Base-by-base conservation (phyloP, 2,329 filamentous ascomycete genomes). In the Apiospora arundinis region DNA sequence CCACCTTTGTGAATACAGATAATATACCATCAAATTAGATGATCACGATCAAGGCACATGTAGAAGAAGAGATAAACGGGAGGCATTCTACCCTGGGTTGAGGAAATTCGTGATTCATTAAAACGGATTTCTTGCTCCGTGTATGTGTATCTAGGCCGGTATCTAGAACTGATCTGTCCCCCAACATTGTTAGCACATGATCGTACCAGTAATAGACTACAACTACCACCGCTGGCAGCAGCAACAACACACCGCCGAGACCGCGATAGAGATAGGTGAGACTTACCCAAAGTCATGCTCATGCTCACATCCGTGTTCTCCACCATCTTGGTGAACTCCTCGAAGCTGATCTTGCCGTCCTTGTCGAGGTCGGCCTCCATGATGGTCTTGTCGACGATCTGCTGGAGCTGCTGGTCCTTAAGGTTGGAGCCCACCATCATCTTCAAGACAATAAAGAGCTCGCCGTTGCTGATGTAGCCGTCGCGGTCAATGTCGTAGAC, bases 361-460 rank as follows among this genome's bases (percentile, higher is more conserved):
- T 92, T 91, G 83, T 99, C 96, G 77, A 95, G 88, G 83, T 99
- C 96, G 67, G 96, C 96, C 86, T 99, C 96, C 96, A 98, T 98
- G 82, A 99, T 98, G 72, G 96, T 99, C 91, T 99, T 99, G 87
- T 99, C 96, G 77, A 99, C 96, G 81, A 99, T 99, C 90, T 95
- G 96, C 86, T 99, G 96, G 81, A 99, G 85, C 85, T 99, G 96
- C 84, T 98, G 94, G 83, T 99, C 96, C 88, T 99, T 99, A 80
- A 99, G 86, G 83, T 99, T 99, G 86, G 93, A 98, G 72, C 96
- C 96, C 69, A 99, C 96, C 96, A 99, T 99, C 96, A 99, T 99
- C 92, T 99, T 99, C 79, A 99, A 89, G 80, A 99, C 96, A 79
- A 99, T 98, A 83, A 98, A 99, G 69, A 99, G 90, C 87, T 99